Conservation (phyloP, 352 stramenopile species). For the Globisporangium megalacanthum region DNA sequence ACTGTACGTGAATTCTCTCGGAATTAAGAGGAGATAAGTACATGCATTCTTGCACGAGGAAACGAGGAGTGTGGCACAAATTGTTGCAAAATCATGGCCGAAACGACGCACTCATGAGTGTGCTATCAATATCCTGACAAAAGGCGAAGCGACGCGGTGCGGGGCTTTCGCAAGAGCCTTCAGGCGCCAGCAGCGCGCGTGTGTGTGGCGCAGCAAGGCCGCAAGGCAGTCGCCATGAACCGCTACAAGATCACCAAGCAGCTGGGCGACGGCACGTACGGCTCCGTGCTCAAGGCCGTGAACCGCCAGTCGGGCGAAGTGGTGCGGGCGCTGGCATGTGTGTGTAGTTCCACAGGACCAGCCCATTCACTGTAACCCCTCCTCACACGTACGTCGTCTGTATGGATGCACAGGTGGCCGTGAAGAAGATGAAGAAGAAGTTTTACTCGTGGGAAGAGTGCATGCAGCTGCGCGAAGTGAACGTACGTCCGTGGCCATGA, state of each 20-base stretch:
- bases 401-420: slow-evolving; percentile 62
- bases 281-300: slow-evolving; percentile 92
- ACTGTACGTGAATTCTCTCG: no score
- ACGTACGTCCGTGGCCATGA: slow-evolving; percentile 46
- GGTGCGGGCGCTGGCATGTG: slow-evolving; percentile 30
- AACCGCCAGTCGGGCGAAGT: slow-evolving; percentile 92
- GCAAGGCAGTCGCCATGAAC: slow-evolving; percentile 60
- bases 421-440: slow-evolving; percentile 99
- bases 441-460: slow-evolving; percentile 96
- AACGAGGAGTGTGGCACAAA: no score
- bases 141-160: neutral
- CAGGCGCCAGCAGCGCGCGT: neutral
- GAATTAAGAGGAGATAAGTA: no score
- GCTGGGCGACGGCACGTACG: slow-evolving; percentile 94
- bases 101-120: neutral
- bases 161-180: no score
- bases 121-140: no score
- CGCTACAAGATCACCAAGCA: slow-evolving; percentile 95
- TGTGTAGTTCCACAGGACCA: neutral
- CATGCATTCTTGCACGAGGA: no score
- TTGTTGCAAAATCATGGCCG: no score
- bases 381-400: no score
- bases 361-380: no score
- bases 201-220: neutral
- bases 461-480: slow-evolving; percentile 96